A percentile compares a stretch with the other conserved stretches of the same genome.
Conservation (phyloP, 805 yeast species). For the Priceomyces melissophilus region DNA sequence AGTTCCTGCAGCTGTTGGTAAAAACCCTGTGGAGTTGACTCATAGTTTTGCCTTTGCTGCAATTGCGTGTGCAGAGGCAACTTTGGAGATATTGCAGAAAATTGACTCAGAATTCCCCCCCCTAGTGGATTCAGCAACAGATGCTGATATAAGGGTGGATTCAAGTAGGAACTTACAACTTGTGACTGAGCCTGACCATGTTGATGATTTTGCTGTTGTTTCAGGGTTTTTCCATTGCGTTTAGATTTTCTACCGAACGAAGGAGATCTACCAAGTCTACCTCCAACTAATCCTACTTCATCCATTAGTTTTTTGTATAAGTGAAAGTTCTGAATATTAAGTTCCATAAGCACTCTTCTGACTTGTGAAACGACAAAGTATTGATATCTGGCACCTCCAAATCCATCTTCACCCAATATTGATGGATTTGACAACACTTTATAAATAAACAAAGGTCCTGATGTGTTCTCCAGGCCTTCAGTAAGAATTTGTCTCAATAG, state of each 20-base stretch:
- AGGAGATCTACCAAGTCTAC: conserved; percentile 26
- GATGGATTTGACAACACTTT: conserved; percentile 75
- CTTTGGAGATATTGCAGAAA: background rate
- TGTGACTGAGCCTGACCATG: background rate
- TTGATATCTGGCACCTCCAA: conserved; percentile 39
- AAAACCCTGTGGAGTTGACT: background rate
- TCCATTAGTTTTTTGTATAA: conserved; percentile 85
- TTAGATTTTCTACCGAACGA: conserved; percentile 24
- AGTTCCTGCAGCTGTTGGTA: conserved; percentile 23
- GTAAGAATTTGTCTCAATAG: conserved; percentile 56
- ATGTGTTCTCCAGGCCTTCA: conserved; percentile 58
- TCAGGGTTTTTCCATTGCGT: conserved; percentile 11
- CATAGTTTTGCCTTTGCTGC: background rate
- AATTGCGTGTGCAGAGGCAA: background rate
- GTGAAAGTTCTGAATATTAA: conserved; percentile 54
- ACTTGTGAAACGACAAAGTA: conserved; percentile 59
- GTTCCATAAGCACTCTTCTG: conserved; percentile 57
- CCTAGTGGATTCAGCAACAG: background rate
- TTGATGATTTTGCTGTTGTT: conserved; percentile 4
- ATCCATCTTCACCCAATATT: conserved; percentile 44
- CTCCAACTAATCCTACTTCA: conserved; percentile 71
- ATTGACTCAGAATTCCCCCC: background rate
- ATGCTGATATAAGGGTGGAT: background rate
- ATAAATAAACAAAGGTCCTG: conserved; percentile 60
- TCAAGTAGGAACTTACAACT: background rate